phyloP scores from a whole-genome alignment of 441 rosid species.

The Arabidopsis lyrata region DNA sequence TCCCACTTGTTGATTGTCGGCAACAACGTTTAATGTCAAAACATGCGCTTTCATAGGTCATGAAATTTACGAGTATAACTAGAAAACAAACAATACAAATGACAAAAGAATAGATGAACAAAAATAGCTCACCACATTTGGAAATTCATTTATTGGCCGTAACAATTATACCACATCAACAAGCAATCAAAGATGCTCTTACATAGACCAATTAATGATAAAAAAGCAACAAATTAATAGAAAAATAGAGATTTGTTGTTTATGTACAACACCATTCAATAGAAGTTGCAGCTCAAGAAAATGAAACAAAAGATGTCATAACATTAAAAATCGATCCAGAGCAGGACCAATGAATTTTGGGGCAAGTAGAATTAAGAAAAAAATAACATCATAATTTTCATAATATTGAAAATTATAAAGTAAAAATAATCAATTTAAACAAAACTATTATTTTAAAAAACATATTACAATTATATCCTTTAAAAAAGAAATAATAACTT shows the following conservation, averaged over 20 bases:
- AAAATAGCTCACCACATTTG: neutral
- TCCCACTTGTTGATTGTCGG: neutral
- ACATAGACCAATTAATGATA: conserved; percentile 22
- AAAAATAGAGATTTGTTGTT: conserved; percentile 20
- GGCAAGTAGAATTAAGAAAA: too few species aligned
- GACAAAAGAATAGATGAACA: neutral
- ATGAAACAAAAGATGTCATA: conserved; percentile 33
- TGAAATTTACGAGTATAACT: neutral
- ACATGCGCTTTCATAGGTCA: conserved; percentile 25
- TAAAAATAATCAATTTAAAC: too few species aligned
- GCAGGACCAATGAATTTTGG: too few species aligned
- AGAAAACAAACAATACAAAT: neutral
- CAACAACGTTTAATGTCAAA: conserved; percentile 16
- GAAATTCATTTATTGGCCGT: neutral
- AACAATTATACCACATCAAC: conserved; percentile 4
- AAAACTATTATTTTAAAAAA: too few species aligned
- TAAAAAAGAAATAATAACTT: too few species aligned
- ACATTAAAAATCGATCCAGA: conserved; percentile 22
- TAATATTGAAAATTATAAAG: too few species aligned
- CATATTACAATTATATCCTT: too few species aligned
- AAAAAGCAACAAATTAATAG: neutral
- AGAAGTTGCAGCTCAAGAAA: conserved; percentile 44
- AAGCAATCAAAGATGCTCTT: conserved; percentile 5
- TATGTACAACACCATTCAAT: conserved; percentile 38
- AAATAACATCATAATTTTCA: too few species aligned